Conservation (phyloP, 179 eudicot genomes). For the Kewa caespitosa region DNA sequence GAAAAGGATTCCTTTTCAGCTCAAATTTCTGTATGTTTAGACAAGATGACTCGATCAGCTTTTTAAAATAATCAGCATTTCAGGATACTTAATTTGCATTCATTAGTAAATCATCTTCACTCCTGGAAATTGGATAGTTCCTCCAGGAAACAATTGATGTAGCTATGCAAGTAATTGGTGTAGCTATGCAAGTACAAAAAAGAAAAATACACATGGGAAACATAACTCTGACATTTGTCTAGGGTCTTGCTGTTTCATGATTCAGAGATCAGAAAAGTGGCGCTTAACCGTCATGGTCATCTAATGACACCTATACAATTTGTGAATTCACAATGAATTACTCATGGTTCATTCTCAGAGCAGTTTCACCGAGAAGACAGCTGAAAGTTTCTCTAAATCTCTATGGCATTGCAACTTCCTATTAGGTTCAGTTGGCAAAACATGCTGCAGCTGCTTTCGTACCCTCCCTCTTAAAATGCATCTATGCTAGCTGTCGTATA, state of each 20-base stretch:
- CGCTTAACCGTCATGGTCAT: not conserved
- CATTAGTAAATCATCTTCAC: not conserved
- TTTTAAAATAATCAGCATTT: not conserved
- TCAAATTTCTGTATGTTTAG: constrained; percentile 72
- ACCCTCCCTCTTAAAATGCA: not conserved
- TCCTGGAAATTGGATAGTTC: not conserved
- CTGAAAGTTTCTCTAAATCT: too few species aligned
- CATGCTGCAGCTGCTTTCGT: not conserved
- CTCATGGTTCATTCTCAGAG: too few species aligned
- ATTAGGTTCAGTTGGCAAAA: not conserved
- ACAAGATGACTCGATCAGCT: not conserved
- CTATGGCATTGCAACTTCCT: not conserved
- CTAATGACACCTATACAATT: not conserved
- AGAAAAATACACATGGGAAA: not conserved
- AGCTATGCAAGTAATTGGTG: not conserved
- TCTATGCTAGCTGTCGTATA: not conserved
- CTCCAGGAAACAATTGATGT: not conserved
- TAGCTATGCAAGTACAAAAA: not conserved
- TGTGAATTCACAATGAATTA: too few species aligned
- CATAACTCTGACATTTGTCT: not conserved
- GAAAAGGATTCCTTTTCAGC: constrained; percentile 79
- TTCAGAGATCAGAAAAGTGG: not conserved
- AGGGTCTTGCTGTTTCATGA: not conserved
- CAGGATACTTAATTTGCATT: not conserved
- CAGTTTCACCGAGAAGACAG: too few species aligned